Base-by-base conservation (phyloP, 2,329 filamentous ascomycete species). In the Colletotrichum sp. region DNA sequence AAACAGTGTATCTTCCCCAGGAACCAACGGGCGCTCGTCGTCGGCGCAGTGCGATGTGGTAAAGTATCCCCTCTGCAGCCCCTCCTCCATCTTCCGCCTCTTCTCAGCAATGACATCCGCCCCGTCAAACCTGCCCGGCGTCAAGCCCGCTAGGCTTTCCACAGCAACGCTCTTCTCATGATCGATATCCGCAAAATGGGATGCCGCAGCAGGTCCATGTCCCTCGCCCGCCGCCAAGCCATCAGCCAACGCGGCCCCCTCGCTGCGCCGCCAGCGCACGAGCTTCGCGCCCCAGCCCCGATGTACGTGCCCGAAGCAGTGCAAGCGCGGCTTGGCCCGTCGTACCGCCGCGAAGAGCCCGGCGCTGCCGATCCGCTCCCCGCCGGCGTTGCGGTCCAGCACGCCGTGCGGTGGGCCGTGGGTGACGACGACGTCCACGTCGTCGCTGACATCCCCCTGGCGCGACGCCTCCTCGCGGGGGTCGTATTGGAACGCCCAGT, bases 1-100 rank as follows among this genome's bases (percentile, higher is more conserved):
- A 78, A 92, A 90, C 6, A 91, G 80, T 0, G 90, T 92, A 73
- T 91, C 85, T 36, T 82, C 81, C 4, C 87, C 88, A 8, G 39
- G 59, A 24, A 79, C 34, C 2, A 87, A 21, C 1, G 79, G 78
- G 60, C 82, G 77, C 21, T 76, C 62, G 72, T 83, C 79, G 8
- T 81, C 77, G 2, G 73, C 74, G 75, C 83, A 85, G 32, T 70
- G 57, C 30, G 21, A 73, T 12, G 39, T 64, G 4, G 60, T 13
- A 59, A 36, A 15, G 72, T 85, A 82, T 10, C 84, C 87, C 2
- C 84, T 85, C 34, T 78, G 55, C 24, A 80, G 81, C 30, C 76
- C 28, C 59, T 24, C 52, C 1, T n/a, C 26, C 28, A 28, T 62
- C 59, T 24, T 62, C 26, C 26, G 26, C 12, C 13, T 32, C 59